phyloP scores from a whole-genome alignment of 2,329 filamentous ascomycete species.

The Sporothrix euskadiensis region DNA sequence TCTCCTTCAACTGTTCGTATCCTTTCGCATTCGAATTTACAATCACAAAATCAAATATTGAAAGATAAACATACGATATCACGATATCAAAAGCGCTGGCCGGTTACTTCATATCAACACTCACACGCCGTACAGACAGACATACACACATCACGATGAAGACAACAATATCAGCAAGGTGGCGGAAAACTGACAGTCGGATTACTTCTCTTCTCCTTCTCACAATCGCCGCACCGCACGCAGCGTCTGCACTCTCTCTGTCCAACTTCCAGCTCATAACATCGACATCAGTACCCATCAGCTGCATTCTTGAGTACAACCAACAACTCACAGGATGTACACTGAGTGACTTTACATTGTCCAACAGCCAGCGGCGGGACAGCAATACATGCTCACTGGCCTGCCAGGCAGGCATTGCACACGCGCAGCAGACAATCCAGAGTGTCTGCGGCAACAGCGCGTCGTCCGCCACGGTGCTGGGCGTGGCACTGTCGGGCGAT shows the following conservation, averaged over 20 bases:
- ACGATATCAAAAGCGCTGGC: background rate
- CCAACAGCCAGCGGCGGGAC: background rate
- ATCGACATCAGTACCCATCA: slow-evolving; percentile 41
- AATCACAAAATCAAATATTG: background rate
- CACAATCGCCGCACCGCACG: slow-evolving; percentile 32
- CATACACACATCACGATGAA: slow-evolving; percentile 1
- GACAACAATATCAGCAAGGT: background rate
- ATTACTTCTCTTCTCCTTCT: background rate
- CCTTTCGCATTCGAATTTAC: background rate
- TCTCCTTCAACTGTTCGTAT: background rate
- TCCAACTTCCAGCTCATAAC: slow-evolving; percentile 46
- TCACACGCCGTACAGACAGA: background rate
- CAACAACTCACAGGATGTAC: slow-evolving; percentile 44
- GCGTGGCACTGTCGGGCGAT: slow-evolving; percentile 42
- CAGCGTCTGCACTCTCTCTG: slow-evolving; percentile 40
- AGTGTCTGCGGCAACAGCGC: slow-evolving; percentile 71
- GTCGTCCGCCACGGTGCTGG: slow-evolving; percentile 44
- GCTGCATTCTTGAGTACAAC: slow-evolving; percentile 48
- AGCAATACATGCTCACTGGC: slow-evolving; percentile 42
- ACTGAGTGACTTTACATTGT: slow-evolving; percentile 40
- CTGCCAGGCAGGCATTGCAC: slow-evolving; percentile 61
- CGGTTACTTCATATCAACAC: background rate
- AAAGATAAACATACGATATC: background rate
- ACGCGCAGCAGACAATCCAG: slow-evolving; percentile 72
- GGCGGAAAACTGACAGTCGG: background rate